Evolutionary conservation across 2,329 filamentous ascomycete species (phyloP), one percentile per base, ranked within the genome.

Genomic region (Karstenula rhodostoma): DNA sequence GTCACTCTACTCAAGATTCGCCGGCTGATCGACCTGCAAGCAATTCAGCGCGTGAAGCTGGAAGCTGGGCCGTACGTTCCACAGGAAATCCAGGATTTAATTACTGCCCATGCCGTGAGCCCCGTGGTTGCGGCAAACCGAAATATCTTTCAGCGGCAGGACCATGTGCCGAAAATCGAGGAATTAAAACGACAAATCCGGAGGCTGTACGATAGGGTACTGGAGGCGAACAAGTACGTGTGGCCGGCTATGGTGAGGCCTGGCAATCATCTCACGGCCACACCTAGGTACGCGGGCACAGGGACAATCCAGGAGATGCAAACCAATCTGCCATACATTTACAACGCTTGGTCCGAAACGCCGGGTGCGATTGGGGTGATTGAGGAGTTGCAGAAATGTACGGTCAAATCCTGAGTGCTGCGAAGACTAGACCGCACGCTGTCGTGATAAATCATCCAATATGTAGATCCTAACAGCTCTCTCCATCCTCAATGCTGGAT

Each of bases 1-100:
- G 15, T 78, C n/a, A 70, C 66, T 4, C 62, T 81, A 42, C 60
- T 81, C 46, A 81, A 80, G 55, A 68, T 79, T 55, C 73, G 72
- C 52, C 61, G 81, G 1, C 60, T 78, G 7, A 61, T 78, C 15
- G 74, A 78, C 33, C 37, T 40, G 17, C n/a, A n/a, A 17, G 37
- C 13, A 17, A 1, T 40, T 15, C 37, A 40, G n/a, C 37, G 37
- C 15, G 37, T 40, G 5, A 40, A 40, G 2, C 37, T 17, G n/a
- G 37, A 47, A 13, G 44, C 22, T 25, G 44, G 44, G n/a, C 19
- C 27, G 13, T n/a, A 47, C 10, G 44, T 47, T n/a, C 44, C 22
- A 47, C 12, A 25, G 22, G 44, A 47, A 29, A 47, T 47, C 44
- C 19, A 22, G 22, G 15, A 29, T 22, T 17, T 23, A 7, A 47